Percentiles rank a stretch among this genome's conserved stretches.
Conservation (phyloP, 2,329 filamentous ascomycete species). For the Parasarocladium wereldwijsianum region DNA sequence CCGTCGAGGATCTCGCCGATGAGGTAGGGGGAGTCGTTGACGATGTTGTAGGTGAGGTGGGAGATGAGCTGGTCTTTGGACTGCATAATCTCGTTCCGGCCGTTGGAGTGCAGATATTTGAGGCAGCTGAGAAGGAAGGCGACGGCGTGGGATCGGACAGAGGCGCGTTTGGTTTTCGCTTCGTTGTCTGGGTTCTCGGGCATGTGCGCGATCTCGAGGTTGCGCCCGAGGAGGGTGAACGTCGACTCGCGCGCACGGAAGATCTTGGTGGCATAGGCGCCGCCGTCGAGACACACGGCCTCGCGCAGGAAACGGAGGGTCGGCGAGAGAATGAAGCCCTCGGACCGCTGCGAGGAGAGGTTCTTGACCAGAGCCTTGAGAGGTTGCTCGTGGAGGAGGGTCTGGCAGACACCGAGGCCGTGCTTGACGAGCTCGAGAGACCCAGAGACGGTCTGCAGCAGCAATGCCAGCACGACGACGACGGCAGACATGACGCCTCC, state of each 20-base stretch:
- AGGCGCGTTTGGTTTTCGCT: constrained; percentile 41
- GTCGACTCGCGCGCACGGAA: constrained; percentile 68
- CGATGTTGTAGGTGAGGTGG: constrained; percentile 65
- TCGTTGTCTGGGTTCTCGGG: constrained; percentile 45
- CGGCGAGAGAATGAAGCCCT: constrained; percentile 79
- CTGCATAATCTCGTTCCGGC: constrained; percentile 72
- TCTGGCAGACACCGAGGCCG: constrained; percentile 66
- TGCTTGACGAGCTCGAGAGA: constrained; percentile 60
- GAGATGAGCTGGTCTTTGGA: constrained; percentile 68
- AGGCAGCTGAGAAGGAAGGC: constrained; percentile 68
- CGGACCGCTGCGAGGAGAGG: constrained; percentile 64
- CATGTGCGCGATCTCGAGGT: constrained; percentile 55
- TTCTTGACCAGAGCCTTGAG: constrained; percentile 68
- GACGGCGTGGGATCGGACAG: constrained; percentile 69
- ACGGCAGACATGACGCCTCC: constrained; percentile 70
- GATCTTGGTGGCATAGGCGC: constrained; percentile 59
- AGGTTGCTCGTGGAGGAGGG: constrained; percentile 66
- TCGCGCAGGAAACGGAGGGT: constrained; percentile 76
- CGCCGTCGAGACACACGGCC: constrained; percentile 74
- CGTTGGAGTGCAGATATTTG: constrained; percentile 60
- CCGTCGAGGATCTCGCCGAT: constrained; percentile 60
- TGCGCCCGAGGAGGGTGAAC: constrained; percentile 65
- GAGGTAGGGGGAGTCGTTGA: constrained; percentile 61
- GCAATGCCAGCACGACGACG: constrained; percentile 64
- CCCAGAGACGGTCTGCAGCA: constrained; percentile 64